Evolutionary conservation across 164 flowering plant genomes (phyloP).

Genomic region (Annona squamosa): DNA sequence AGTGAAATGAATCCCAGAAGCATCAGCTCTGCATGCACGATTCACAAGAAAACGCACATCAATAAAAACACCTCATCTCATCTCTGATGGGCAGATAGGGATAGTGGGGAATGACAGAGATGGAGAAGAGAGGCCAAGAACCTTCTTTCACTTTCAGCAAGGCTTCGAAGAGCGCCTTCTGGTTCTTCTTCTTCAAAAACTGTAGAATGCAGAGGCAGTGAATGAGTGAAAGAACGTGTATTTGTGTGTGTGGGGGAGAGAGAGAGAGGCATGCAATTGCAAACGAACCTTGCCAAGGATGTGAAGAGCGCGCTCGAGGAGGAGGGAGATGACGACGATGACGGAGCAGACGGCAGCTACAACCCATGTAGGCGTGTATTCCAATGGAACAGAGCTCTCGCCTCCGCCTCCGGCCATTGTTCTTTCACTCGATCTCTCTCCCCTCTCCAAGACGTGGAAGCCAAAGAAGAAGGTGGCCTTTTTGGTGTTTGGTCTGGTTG

Average conservation of each 20-base stretch:
- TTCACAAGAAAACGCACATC: background rate
- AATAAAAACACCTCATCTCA: background rate
- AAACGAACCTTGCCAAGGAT: constrained; percentile 39
- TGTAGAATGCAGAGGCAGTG: constrained; percentile 13
- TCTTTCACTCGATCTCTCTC: background rate
- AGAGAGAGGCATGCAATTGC: constrained; percentile 10
- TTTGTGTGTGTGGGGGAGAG: background rate
- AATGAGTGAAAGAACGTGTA: background rate
- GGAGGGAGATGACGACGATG: constrained; percentile 51
- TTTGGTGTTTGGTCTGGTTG: no score
- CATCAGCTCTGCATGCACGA: constrained; percentile 69
- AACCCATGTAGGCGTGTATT: constrained; percentile 68
- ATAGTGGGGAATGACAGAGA: background rate
- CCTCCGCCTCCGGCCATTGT: constrained; percentile 8
- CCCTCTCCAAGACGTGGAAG: background rate
- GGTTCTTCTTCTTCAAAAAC: constrained; percentile 57
- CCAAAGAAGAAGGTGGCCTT: no score
- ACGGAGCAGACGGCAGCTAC: constrained; percentile 48
- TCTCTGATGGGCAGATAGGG: background rate
- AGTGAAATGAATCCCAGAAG: constrained; percentile 88
- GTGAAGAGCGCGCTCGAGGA: constrained; percentile 48
- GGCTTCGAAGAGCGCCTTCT: constrained; percentile 69
- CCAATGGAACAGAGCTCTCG: constrained; percentile 26
- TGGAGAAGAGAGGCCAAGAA: constrained; percentile 8
- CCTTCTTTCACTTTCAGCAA: constrained; percentile 83